These are phyloP conservation scores for Metschnikowia cerradonensis DNA, from an alignment of 805 yeast genomes.

Conservation along the genomic window DNA sequence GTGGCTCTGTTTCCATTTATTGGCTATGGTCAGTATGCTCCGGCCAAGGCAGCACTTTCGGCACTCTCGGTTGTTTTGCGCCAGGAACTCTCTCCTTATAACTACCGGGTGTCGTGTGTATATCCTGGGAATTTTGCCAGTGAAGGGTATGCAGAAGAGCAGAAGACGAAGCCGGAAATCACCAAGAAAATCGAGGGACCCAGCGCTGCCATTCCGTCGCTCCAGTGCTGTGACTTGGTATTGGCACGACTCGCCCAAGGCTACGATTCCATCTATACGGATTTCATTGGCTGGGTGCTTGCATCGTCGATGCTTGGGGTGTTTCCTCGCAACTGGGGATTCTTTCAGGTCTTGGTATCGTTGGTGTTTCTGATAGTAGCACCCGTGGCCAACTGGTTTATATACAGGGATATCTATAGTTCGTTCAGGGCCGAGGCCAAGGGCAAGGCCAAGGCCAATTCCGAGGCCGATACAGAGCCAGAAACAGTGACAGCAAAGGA, in stretches of 20 bases:
- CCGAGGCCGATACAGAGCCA: no score
- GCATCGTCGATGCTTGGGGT: slow-evolving; percentile 64
- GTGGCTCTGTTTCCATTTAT: slow-evolving; percentile 82
- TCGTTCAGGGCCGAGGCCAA: slow-evolving; percentile 31
- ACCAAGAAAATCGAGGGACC: slow-evolving; percentile 84
- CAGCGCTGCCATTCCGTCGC: slow-evolving; percentile 63
- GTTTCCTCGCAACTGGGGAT: slow-evolving; percentile 59
- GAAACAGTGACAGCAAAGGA: no score
- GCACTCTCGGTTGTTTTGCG: slow-evolving; percentile 72
- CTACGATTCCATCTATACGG: slow-evolving; percentile 73
- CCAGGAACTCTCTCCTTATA: slow-evolving; percentile 71
- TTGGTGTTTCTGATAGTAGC: slow-evolving; percentile 39
- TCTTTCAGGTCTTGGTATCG: slow-evolving; percentile 39
- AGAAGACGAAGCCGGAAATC: slow-evolving; percentile 78
- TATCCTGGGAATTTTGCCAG: slow-evolving; percentile 88
- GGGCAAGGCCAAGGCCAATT: no score
- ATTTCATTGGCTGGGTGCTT: slow-evolving; percentile 78
- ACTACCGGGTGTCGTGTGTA: slow-evolving; percentile 66
- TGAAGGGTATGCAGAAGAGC: slow-evolving; percentile 83
- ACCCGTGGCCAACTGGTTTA: slow-evolving; percentile 49
- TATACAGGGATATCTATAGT: slow-evolving; percentile 48
- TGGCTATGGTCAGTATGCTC: slow-evolving; percentile 90
- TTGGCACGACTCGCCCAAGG: slow-evolving; percentile 58
- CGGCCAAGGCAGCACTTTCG: slow-evolving; percentile 78
- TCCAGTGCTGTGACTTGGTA: slow-evolving; percentile 60